A percentile compares a stretch with the other conserved stretches of the same genome.
These are phyloP conservation scores for Gonium pectorale DNA, from an alignment of 139 green algal species.

Conservation along the genomic window DNA sequence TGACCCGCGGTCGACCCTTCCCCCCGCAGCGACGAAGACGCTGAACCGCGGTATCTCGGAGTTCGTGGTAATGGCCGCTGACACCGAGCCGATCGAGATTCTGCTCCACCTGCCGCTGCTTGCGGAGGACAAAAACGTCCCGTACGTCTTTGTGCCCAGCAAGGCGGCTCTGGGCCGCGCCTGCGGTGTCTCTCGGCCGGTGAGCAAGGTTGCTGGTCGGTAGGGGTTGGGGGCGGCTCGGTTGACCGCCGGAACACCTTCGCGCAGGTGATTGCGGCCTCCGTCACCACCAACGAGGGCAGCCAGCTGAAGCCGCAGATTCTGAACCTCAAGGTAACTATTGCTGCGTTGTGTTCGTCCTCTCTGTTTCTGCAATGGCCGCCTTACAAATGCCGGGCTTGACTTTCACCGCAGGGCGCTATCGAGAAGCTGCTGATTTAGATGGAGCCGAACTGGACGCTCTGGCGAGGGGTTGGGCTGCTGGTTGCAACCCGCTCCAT, in stretches of 20 bases:
- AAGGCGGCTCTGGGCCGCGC: slow-evolving; percentile 97
- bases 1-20: too few relatives aligned
- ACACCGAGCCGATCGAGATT: slow-evolving; percentile 99
- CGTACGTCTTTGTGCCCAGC: slow-evolving; percentile 98
- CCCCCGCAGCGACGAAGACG: slow-evolving; percentile 89
- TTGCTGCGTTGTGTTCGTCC: background rate
- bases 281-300: slow-evolving; percentile 97
- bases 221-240: too few relatives aligned
- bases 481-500: too few relatives aligned
- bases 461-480: too few relatives aligned
- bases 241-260: too few relatives aligned
- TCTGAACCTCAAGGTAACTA: slow-evolving; percentile 86
- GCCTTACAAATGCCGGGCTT: background rate
- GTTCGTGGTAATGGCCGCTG: slow-evolving; percentile 98
- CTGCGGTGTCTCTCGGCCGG: slow-evolving; percentile 96
- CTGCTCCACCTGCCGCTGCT: slow-evolving; percentile 98
- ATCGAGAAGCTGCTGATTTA: slow-evolving; percentile 99
- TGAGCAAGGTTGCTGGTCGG: slow-evolving; percentile 47
- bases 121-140: slow-evolving; percentile 99
- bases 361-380: background rate
- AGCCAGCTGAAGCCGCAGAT: slow-evolving; percentile 98
- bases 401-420: slow-evolving; percentile 48
- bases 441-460: too few relatives aligned
- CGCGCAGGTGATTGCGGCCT: slow-evolving; percentile 86
- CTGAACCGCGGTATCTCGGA: slow-evolving; percentile 96